Evolutionary conservation across 106 monocot species (phyloP), one percentile per base, ranked within the genome.

Genomic region (Phalaenopsis equestris): DNA sequence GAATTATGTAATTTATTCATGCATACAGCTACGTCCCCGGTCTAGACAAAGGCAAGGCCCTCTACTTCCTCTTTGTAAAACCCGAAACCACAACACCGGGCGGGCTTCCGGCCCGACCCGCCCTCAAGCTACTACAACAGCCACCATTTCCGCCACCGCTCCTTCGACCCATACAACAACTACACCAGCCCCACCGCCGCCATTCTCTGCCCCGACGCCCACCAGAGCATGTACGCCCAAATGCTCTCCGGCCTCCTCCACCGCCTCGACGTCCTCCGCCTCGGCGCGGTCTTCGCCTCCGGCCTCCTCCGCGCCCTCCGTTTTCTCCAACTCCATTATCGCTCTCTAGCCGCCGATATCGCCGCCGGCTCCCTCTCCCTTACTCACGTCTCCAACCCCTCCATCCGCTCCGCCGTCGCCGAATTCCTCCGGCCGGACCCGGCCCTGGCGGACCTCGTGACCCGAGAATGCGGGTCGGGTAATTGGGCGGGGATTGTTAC

Each of bases 231-330:
- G 83, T 86, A 86, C 57, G 14, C 48, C 21, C 82, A 82, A 67
- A 86, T 86, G 85, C 84, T 92, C 77, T 89, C 83, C 81, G 91
- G 89, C 80, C 84, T 91, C 38, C 72, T 73, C 68, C 78, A 89
- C 42, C 89, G 91, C 72, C 78, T 56, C 55, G 76, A 87, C 42
- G 89, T 92, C 67, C 85, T 92, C 67, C 91, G 89, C 73, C 82
- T 85, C 55, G 91, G 91, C 23, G 87, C 89, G 39, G 89, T 92
- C 52, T 92, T 91, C 77, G 89, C 91, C 52, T 91, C 91, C n/a
- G 91, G 91, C 72, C 85, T 91, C 57, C 86, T 89, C 76, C 89
- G 91, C 38, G 87, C 89, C 36, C 87, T 91, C 79, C 91, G 87
- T 55, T 91, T 91, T 82, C 87, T 92, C 67, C 89, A 89, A 77